Evolutionary conservation across 1,139 yeast species (phyloP).

Genomic region (Sporopachydermia cereana): DNA sequence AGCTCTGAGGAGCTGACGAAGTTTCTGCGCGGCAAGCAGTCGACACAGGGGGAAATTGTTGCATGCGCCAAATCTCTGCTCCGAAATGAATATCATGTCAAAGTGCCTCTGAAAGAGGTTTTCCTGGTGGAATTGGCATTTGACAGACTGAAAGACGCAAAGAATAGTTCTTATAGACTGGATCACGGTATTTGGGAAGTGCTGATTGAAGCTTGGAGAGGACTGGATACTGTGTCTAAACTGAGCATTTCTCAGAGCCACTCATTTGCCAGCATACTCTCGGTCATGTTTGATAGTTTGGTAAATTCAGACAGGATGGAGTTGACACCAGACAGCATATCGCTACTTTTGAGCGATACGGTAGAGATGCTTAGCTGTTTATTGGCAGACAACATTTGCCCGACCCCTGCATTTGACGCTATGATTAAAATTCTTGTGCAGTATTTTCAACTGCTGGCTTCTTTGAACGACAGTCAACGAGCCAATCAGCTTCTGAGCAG

Average conservation of each 20-base stretch:
- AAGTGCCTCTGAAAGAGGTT: conserved; percentile 2
- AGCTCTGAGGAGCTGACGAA: conserved; percentile 5
- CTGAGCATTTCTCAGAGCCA: neutral
- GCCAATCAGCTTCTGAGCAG: conserved; percentile 14
- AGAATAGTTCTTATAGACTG: neutral
- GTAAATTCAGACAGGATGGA: conserved; percentile 7
- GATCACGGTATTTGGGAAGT: neutral
- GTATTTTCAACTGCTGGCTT: conserved; percentile 28
- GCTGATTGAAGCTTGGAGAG: neutral
- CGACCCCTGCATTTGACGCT: conserved; percentile 14
- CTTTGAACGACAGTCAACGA: conserved; percentile 23
- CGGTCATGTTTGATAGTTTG: neutral
- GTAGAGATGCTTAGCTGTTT: conserved; percentile 34
- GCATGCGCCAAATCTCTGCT: neutral
- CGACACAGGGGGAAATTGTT: neutral
- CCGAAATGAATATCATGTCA: neutral
- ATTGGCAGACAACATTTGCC: conserved; percentile 34
- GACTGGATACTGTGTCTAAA: neutral
- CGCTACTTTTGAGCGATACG: conserved; percentile 6
- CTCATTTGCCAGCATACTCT: neutral
- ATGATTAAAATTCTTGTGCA: conserved; percentile 21
- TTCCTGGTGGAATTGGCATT: conserved; percentile 3
- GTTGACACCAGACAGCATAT: too few species aligned
- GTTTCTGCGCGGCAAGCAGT: neutral
- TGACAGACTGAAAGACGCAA: neutral